phyloP scores from a whole-genome alignment of 805 yeast species.

The Candida rishiriensis region DNA sequence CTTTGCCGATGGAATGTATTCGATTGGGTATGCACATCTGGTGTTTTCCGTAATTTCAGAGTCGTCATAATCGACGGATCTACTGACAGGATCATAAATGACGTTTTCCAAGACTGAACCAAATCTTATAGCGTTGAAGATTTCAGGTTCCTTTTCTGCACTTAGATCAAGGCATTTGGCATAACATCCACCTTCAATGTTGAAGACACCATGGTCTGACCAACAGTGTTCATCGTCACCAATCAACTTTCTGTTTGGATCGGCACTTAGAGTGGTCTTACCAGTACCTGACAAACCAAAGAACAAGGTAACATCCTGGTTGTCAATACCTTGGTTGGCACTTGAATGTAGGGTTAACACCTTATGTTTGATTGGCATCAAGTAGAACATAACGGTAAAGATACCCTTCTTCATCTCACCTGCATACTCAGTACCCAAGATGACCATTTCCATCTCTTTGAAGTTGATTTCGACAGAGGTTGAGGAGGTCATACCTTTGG shows the following conservation, averaged over 20 bases:
- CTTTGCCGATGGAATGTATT: conserved; percentile 92
- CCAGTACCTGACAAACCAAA: conserved; percentile 98
- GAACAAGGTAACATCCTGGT: conserved; percentile 88
- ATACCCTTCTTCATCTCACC: conserved; percentile 99
- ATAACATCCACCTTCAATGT: conserved; percentile 99
- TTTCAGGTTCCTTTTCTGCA: conserved; percentile 95
- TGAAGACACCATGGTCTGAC: conserved; percentile 97
- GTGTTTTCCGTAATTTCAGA: conserved; percentile 90
- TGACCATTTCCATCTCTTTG: conserved; percentile 98
- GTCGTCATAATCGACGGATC: conserved; percentile 82
- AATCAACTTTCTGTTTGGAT: conserved; percentile 86
- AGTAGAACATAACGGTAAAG: conserved; percentile 97
- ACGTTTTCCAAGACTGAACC: conserved; percentile 95
- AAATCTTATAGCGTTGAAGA: conserved; percentile 88
- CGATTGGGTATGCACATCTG: conserved; percentile 98
- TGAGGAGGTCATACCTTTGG: conserved; percentile 95
- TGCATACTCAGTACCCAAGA: conserved; percentile 97
- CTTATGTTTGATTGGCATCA: conserved; percentile 92
- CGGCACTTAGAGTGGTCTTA: conserved; percentile 95
- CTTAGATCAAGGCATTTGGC: conserved; percentile 92
- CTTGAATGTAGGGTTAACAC: conserved; percentile 94
- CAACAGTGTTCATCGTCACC: conserved; percentile 99
- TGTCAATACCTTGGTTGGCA: conserved; percentile 79
- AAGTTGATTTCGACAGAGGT: conserved; percentile 96
- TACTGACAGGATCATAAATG: conserved; percentile 71